Evolutionary conservation across 441 rosid genomes (phyloP).

Genomic region (Gossypium schwendimanii): DNA sequence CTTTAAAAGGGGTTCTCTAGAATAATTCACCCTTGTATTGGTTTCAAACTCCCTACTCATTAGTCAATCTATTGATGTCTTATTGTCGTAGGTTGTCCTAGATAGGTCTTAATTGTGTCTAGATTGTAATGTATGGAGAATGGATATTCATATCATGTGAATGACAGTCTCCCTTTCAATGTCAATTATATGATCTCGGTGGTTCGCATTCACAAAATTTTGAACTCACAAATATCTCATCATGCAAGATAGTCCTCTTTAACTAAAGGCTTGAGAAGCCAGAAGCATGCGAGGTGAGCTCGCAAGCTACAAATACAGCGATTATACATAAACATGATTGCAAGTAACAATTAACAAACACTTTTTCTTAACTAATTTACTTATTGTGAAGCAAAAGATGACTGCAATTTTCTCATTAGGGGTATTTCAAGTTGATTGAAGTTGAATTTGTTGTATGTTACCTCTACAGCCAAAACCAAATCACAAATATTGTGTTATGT

Average conservation of each 20-base stretch:
- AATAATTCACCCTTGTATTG: too few species aligned
- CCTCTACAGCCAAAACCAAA: neutral
- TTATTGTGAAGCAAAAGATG: neutral
- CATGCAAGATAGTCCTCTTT: too few species aligned
- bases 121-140: neutral
- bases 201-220: neutral
- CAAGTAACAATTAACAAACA: neutral
- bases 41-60: neutral
- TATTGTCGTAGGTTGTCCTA: neutral
- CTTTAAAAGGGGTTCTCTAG: neutral
- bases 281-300: neutral
- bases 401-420: neutral
- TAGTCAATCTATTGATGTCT: neutral
- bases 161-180: neutral
- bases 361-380: neutral
- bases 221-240: neutral
- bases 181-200: neutral
- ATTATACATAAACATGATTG: neutral
- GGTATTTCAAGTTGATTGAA: neutral
- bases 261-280: neutral
- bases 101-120: neutral
- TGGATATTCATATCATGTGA: neutral
- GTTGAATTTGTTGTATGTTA: neutral
- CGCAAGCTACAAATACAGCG: neutral
- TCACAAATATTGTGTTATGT: neutral